These are phyloP conservation scores for Echites panduratus DNA, from an alignment of 257 asterid genomes.

Conservation along the genomic window DNA sequence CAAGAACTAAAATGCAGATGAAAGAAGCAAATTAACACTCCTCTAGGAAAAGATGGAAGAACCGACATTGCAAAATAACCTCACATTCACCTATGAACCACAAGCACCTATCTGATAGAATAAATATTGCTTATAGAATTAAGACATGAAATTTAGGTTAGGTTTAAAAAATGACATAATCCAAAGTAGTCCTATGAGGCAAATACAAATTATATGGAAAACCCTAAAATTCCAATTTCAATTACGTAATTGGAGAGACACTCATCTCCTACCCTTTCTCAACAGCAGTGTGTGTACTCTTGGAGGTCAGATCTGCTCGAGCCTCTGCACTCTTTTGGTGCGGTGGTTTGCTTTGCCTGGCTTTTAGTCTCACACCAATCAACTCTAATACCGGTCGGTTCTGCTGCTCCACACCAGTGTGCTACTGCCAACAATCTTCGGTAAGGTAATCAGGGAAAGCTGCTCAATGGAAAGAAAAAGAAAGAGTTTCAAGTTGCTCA, in stretches of 20 bases:
- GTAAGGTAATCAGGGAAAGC: no score
- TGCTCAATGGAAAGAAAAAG: no score
- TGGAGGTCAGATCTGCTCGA: no score
- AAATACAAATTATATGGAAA: background rate
- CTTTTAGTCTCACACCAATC: no score
- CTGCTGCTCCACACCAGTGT: no score
- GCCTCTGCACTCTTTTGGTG: no score
- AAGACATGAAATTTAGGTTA: background rate
- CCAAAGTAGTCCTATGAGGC: background rate
- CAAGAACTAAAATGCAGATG: background rate
- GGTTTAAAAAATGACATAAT: background rate
- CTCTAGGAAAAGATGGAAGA: background rate
- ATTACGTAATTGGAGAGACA: background rate
- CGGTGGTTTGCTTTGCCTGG: no score
- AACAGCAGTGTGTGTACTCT: no score
- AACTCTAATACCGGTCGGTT: no score
- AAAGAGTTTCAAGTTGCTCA: no score
- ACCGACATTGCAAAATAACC: background rate
- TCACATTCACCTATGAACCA: background rate
- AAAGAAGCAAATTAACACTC: background rate
- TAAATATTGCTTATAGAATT: background rate
- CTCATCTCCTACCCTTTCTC: background rate
- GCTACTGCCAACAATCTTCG: no score
- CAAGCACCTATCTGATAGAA: background rate
- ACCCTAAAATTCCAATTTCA: background rate